Evolutionary conservation across 352 stramenopile species (phyloP).

Genomic region (Phytophthora crassamura): DNA sequence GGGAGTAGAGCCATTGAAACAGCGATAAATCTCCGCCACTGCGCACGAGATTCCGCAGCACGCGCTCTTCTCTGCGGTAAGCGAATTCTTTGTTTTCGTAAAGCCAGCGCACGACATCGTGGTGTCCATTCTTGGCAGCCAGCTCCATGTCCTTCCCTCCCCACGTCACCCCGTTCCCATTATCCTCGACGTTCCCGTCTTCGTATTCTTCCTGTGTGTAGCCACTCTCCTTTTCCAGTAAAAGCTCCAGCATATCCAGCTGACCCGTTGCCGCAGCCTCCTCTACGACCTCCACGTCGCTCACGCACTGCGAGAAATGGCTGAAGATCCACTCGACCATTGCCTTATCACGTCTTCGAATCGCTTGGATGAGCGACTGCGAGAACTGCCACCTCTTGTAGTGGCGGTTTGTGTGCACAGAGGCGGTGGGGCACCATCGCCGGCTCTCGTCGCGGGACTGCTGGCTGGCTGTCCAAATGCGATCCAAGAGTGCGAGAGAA

Average conservation of each 20-base stretch:
- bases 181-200: neutral
- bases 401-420: neutral
- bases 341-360: conserved; percentile 6
- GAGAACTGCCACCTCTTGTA: conserved; percentile 16
- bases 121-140: conserved; percentile 1
- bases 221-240: conserved; percentile 1
- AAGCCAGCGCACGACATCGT: conserved; percentile 3
- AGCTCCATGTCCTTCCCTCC: conserved; percentile 1
- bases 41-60: neutral
- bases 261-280: conserved; percentile 5
- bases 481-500: neutral
- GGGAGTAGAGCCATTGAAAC: neutral
- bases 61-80: neutral
- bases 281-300: conserved; percentile 9
- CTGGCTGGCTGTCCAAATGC: conserved; percentile 8
- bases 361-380: conserved; percentile 9
- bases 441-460: neutral
- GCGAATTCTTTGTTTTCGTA: neutral
- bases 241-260: conserved; percentile 1
- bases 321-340: conserved; percentile 15
- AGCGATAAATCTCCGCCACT: neutral
- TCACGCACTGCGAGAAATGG: conserved; percentile 12
- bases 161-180: conserved; percentile 7
- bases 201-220: neutral
- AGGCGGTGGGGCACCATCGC: conserved; percentile 7